These are phyloP conservation scores for Solanum hybrid DNA, from an alignment of 305 asterid species.

Conservation along the genomic window DNA sequence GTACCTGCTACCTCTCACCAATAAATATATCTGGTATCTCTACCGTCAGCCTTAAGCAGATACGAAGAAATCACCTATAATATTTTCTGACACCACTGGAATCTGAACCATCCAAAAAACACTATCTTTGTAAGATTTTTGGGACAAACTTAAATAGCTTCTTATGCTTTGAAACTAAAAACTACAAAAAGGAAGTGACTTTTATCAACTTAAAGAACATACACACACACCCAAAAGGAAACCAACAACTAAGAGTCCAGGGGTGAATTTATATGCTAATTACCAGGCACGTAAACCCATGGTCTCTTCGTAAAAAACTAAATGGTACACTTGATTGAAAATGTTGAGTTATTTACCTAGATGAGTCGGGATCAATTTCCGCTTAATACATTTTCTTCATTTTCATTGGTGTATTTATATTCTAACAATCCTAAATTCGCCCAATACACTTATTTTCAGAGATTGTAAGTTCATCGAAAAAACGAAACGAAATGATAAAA, in stretches of 20 bases:
- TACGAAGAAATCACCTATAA: background rate
- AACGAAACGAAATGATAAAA: background rate
- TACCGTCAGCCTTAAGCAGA: background rate
- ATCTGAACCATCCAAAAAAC: background rate
- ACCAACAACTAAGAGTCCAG: background rate
- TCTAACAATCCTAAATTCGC: background rate
- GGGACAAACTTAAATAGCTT: background rate
- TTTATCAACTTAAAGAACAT: background rate
- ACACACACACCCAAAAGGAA: background rate
- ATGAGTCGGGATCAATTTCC: background rate
- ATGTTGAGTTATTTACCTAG: background rate
- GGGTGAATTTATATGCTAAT: background rate
- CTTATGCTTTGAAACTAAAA: background rate
- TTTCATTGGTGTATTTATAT: background rate
- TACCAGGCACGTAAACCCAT: accelerated
- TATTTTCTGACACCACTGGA: background rate
- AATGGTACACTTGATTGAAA: background rate
- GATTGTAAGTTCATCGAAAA: background rate
- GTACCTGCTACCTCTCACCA: background rate
- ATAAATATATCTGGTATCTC: background rate
- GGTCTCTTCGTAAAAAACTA: background rate
- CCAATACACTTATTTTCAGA: background rate
- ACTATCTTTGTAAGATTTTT: background rate
- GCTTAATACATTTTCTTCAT: background rate
- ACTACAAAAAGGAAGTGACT: background rate